Base-by-base conservation (phyloP, 257 asterid genomes). In the Prunella vulgaris region DNA sequence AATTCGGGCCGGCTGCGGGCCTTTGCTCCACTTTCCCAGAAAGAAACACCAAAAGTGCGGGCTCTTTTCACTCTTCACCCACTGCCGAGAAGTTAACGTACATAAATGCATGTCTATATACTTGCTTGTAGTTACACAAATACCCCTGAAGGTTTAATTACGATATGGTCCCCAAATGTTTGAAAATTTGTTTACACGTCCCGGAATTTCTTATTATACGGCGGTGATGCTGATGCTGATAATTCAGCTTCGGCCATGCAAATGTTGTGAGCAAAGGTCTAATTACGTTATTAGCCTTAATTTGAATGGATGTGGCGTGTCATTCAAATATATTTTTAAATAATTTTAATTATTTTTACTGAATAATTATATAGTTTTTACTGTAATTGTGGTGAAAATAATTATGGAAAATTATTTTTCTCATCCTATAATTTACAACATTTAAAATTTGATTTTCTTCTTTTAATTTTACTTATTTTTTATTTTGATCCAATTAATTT, bases 11-110 rank as follows among this genome's bases (percentile, higher is more conserved):
- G 49, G 49, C 14, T 13, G 4, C 56, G 24, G 51, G 42, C 21
- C 25, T 7, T 53, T 30, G 22, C 62, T 15, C 49, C 73, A 25
- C 37, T 24, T 35, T 49, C 61, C 27, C 59, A 15, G 0, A 1
- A n/a, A 25, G 28, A 40, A 7, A 35, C 8, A 33, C 38, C 38
- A 18, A 49, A 2, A 51, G 46, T 17, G 51, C 65, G 65, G 27
- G 40, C 42, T 49, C 71, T 66, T 25, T 25, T 32, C 51, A 66
- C 30, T 33, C 64, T 25, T 56, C 74, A 27, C 28, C 28, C 28
- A 25, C 28, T 25, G 28, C 28, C 28, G 28, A 25, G 28, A 25
- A 25, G 28, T 17, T 20, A 35, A 61, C 33, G 18, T 61, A 35
- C 51, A 61, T 61, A 35, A 35, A 61, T 35, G 52, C 30, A 35